These are phyloP conservation scores for Volvariella surrecta DNA, from an alignment of 1,284 basidiomycete genomes.

Conservation along the genomic window DNA sequence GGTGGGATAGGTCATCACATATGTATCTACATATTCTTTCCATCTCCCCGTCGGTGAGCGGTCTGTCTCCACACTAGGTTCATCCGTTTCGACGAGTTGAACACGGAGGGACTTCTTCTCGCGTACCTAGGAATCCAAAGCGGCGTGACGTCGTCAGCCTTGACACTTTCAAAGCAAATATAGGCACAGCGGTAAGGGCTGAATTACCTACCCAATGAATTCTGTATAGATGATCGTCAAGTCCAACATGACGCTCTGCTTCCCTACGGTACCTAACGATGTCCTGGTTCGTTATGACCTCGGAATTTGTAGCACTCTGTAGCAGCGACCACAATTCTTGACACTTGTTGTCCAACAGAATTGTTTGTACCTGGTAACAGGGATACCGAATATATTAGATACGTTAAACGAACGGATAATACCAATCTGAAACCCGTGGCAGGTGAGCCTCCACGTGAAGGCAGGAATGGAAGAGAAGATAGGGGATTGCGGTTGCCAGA, in stretches of 20 bases:
- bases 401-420: neutral
- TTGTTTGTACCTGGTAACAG: conserved; percentile 66
- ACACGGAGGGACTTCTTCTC: conserved; percentile 60
- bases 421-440: conserved; percentile 1
- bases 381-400: conserved; percentile 2
- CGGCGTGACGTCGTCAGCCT: neutral
- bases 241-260: conserved; percentile 79
- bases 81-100: conserved; percentile 72
- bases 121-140: conserved; percentile 39
- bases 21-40: conserved; percentile 86
- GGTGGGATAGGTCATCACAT: conserved; percentile 63
- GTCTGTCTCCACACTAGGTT: conserved; percentile 63
- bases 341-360: conserved; percentile 66
- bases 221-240: conserved; percentile 88
- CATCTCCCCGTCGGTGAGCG: conserved; percentile 48
- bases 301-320: conserved; percentile 41
- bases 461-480: neutral
- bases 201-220: conserved; percentile 76
- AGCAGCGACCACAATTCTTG: conserved; percentile 65
- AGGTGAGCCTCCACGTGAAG: neutral
- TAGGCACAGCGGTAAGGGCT: neutral
- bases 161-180: neutral
- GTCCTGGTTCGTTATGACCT: conserved; percentile 59
- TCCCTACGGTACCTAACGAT: conserved; percentile 87
- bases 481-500: neutral